A percentile compares a stretch with the other conserved stretches of the same genome.
Conservation (phyloP, 2,329 filamentous ascomycete species). For the Zasmidium cellare region DNA sequence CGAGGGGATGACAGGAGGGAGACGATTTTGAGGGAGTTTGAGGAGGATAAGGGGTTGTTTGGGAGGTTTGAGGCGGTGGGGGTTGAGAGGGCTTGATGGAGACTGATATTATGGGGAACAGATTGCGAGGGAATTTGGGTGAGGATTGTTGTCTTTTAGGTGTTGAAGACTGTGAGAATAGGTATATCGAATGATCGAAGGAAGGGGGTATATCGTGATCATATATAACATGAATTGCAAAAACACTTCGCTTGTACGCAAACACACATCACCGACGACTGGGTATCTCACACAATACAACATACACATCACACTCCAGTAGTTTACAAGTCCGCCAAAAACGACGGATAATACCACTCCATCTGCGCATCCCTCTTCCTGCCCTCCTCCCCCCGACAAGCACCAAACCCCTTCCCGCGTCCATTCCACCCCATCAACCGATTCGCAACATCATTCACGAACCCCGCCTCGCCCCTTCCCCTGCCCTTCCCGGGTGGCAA, state of each 20-base stretch:
- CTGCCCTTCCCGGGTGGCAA: too few relatives aligned
- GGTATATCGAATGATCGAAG: too few relatives aligned
- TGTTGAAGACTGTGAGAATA: too few relatives aligned
- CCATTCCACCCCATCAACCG: constrained; percentile 27
- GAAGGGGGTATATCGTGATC: too few relatives aligned
- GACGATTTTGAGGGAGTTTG: constrained; percentile 27
- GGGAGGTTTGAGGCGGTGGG: constrained; percentile 16
- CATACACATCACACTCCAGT: not conserved
- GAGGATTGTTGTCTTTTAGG: too few relatives aligned
- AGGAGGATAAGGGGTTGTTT: constrained; percentile 20
- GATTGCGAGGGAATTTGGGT: too few relatives aligned
- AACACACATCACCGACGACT: too few relatives aligned
- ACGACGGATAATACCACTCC: not conserved
- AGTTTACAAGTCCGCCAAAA: not conserved
- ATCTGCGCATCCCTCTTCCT: not conserved
- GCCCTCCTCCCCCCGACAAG: not conserved
- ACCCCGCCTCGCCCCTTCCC: constrained; percentile 9
- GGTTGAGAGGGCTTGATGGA: constrained; percentile 3
- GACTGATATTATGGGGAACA: too few relatives aligned
- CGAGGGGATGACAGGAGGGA: constrained; percentile 17
- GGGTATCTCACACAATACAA: too few relatives aligned
- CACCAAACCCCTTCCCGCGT: constrained; percentile 8
- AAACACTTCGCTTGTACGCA: too few relatives aligned
- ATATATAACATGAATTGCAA: too few relatives aligned
- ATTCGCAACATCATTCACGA: constrained; percentile 27